Conservation (phyloP, 108 stramenopile species). For the Seminavis robusta region DNA sequence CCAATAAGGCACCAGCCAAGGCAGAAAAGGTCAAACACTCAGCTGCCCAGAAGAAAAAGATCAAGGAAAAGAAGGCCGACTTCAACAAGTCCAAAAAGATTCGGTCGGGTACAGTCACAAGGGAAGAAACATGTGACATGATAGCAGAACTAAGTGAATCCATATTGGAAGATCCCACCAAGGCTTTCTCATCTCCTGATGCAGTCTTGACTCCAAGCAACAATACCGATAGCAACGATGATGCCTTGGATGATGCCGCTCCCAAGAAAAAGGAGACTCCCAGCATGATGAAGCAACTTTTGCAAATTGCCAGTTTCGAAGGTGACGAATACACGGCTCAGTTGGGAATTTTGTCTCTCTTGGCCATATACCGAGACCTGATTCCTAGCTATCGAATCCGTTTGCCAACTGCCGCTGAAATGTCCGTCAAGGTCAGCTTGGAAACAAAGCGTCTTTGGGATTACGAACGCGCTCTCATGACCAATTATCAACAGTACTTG, state of each 20-base stretch:
- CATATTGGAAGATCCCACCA: slow-evolving; percentile 64
- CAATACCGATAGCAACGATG: slow-evolving; percentile 3
- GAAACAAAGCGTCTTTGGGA: slow-evolving; percentile 79
- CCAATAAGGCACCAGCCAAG: too few relatives aligned
- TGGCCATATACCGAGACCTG: slow-evolving; percentile 91
- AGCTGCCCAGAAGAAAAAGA: too few relatives aligned
- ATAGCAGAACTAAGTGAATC: slow-evolving; percentile 78
- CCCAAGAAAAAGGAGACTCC: slow-evolving; percentile 31
- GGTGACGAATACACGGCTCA: slow-evolving; percentile 42
- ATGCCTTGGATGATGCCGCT: background rate
- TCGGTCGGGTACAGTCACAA: too few relatives aligned
- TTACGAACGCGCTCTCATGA: slow-evolving; percentile 75
- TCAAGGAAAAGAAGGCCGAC: too few relatives aligned
- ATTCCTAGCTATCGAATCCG: slow-evolving; percentile 90
- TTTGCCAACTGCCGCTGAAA: slow-evolving; percentile 77
- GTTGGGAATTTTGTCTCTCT: slow-evolving; percentile 75
- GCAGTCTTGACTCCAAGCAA: background rate
- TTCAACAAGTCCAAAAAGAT: too few relatives aligned
- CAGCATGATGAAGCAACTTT: slow-evolving; percentile 47
- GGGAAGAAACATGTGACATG: slow-evolving; percentile 50
- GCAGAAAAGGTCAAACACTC: too few relatives aligned
- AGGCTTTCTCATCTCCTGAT: slow-evolving; percentile 28
- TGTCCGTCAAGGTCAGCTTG: slow-evolving; percentile 75
- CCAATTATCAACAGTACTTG: slow-evolving; percentile 77
- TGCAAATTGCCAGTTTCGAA: slow-evolving; percentile 38